A percentile compares a stretch with the other conserved stretches of the same genome.
These are phyloP conservation scores for Eucalyptus microcorys DNA, from an alignment of 345 rosid genomes.

Conservation along the genomic window DNA sequence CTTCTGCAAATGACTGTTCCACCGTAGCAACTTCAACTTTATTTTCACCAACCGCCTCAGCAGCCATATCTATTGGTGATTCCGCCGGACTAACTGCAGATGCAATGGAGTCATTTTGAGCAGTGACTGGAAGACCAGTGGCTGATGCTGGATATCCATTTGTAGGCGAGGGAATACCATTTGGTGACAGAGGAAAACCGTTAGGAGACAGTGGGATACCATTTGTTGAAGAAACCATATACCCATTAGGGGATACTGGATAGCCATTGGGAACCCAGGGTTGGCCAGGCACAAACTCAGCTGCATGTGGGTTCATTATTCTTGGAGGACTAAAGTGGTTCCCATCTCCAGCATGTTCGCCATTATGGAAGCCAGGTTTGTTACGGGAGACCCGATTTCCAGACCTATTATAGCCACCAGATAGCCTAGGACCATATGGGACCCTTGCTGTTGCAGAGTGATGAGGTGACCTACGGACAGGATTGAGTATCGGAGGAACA, in stretches of 20 bases:
- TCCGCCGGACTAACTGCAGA: slow-evolving; percentile 28
- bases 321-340: slow-evolving; percentile 48
- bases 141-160: slow-evolving; percentile 23
- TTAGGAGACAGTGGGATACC: slow-evolving; percentile 43
- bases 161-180: slow-evolving; percentile 29
- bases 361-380: slow-evolving; percentile 48
- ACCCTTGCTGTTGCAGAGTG: slow-evolving; percentile 94
- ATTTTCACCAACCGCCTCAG: slow-evolving; percentile 20
- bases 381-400: slow-evolving; percentile 57
- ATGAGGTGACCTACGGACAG: slow-evolving; percentile 76
- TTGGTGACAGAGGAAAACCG: slow-evolving; percentile 46
- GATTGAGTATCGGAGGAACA: slow-evolving; percentile 75
- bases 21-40: slow-evolving; percentile 26
- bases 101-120: slow-evolving; percentile 36
- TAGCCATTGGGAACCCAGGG: slow-evolving; percentile 86
- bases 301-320: slow-evolving; percentile 99
- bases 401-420: slow-evolving; percentile 75
- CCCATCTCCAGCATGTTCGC: slow-evolving; percentile 47
- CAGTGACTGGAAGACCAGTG: background rate
- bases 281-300: slow-evolving; percentile 80
- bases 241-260: slow-evolving; percentile 60
- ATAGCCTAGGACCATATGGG: slow-evolving; percentile 95
- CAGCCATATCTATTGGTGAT: slow-evolving; percentile 3
- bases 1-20: slow-evolving; percentile 21
- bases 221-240: slow-evolving; percentile 27